A percentile compares a stretch with the other conserved stretches of the same genome.
Evolutionary conservation across 352 stramenopile species (phyloP).

Genomic region (Phytophthora citricola): DNA sequence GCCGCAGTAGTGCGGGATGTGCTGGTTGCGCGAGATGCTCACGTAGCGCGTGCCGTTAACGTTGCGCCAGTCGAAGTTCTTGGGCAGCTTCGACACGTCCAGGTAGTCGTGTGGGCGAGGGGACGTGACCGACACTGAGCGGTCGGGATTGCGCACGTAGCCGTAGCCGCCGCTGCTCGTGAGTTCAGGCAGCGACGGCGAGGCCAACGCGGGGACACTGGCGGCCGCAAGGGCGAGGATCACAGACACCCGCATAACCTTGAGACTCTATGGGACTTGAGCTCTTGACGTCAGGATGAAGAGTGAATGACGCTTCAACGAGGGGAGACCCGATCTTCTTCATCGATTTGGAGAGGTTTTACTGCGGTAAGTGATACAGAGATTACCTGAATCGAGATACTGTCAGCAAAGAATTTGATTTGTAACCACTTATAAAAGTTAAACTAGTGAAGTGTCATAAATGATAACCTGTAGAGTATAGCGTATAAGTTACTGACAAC

Average conservation of each 20-base stretch:
- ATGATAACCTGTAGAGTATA: neutral
- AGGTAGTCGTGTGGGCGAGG: slow-evolving; percentile 76
- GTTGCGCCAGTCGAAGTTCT: slow-evolving; percentile 94
- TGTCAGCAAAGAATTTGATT: neutral
- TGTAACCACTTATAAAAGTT: neutral
- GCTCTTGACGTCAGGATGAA: slow-evolving; percentile 34
- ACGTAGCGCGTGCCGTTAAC: slow-evolving; percentile 86
- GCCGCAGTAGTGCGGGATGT: slow-evolving; percentile 90
- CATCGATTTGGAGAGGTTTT: slow-evolving; percentile 11
- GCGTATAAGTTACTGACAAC: neutral
- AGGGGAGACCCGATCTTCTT: slow-evolving; percentile 23
- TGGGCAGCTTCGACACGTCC: slow-evolving; percentile 79
- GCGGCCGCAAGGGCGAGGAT: slow-evolving; percentile 17
- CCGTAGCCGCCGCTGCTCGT: slow-evolving; percentile 42
- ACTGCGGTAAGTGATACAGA: neutral
- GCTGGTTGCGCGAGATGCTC: slow-evolving; percentile 87
- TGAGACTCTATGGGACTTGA: slow-evolving; percentile 4
- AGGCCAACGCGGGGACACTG: slow-evolving; percentile 6
- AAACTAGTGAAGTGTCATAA: neutral
- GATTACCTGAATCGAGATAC: neutral
- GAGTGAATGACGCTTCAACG: slow-evolving; percentile 27
- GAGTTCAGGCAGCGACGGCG: slow-evolving; percentile 5
- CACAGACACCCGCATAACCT: slow-evolving; percentile 21
- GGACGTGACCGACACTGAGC: slow-evolving; percentile 67
- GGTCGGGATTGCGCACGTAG: slow-evolving; percentile 78